Evolutionary conservation across 2,329 filamentous ascomycete species (phyloP), one percentile per base, ranked within the genome.

Genomic region (Dendryphion nanum): DNA sequence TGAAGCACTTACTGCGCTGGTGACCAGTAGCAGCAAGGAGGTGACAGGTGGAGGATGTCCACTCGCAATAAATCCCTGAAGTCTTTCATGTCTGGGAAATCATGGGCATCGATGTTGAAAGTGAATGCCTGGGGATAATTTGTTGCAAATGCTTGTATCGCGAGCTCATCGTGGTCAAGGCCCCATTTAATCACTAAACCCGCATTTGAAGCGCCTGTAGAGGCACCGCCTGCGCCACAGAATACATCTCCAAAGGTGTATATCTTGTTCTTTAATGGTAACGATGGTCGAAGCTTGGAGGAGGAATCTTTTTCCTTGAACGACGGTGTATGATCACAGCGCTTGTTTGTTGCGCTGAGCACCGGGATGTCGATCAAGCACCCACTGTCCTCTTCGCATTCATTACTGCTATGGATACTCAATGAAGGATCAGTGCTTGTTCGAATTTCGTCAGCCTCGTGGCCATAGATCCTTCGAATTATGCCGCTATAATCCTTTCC

Each of bases 211-310:
- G 55, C 56, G 13, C 55, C 56, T 28, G 41, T 23, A 5, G 50
- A 53, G 0, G 47, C 44, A 17, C 55, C 55, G 14, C 56, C 56
- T n/a, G 33, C 38, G 2, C 56, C 53, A 18, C 52, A 57, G 24
- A 51, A 60, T 0, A 17, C 21, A 14, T 60, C 56, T 0, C 38
- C 51, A 15, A 53, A 48, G 0, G 35, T 45, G 4, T 50, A 44
- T 4, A 10, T 26, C 1, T 23, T 23, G 2, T n/a, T 15, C 19
- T 44, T 47, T 7, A 23, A 23, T 15, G 41, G 37, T 12, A 13
- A 12, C 8, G 10, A 13, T 13, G 13, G 12, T 16, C 16, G 29
- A 10, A 13, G 10, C 10, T 17, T 8, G 10, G 29, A 16, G 3
- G 29, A 13, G 16, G 10, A 8, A 30, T 18, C 35, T 37, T 41